A percentile compares a stretch with the other conserved stretches of the same genome.
These are phyloP conservation scores for Rosa lucieae DNA, from an alignment of 306 rosid genomes.

Conservation along the genomic window DNA sequence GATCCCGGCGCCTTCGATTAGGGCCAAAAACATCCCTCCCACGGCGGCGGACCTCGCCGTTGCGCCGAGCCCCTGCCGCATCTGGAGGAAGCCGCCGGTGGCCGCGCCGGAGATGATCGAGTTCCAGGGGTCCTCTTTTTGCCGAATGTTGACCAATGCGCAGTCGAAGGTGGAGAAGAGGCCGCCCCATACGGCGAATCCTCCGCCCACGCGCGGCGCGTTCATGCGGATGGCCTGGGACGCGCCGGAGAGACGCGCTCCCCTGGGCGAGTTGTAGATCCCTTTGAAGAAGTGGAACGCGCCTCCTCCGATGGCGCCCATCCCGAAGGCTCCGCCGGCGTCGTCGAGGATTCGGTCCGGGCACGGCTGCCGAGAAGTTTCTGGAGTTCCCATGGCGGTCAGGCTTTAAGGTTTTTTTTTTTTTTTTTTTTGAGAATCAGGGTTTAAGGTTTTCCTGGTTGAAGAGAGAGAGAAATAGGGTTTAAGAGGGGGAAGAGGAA, in stretches of 20 bases:
- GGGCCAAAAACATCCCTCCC: constrained; percentile 68
- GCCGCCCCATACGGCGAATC: constrained; percentile 94
- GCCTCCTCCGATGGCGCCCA: constrained; percentile 93
- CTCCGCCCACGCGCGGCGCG: constrained; percentile 80
- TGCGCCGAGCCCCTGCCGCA: constrained; percentile 71
- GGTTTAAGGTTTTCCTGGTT: background rate
- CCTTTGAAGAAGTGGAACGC: constrained; percentile 85
- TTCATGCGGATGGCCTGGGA: constrained; percentile 81
- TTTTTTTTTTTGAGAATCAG: no score
- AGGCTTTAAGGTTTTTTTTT: no score
- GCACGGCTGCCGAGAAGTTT: constrained; percentile 79
- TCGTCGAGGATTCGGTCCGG: constrained; percentile 89
- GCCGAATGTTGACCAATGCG: constrained; percentile 76
- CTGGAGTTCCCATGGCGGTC: constrained; percentile 75
- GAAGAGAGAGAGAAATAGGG: background rate
- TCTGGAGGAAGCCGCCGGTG: constrained; percentile 79
- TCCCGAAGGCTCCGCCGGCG: constrained; percentile 88
- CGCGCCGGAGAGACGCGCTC: constrained; percentile 63
- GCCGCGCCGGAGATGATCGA: constrained; percentile 84
- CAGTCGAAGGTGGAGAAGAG: constrained; percentile 86
- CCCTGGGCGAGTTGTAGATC: constrained; percentile 67
- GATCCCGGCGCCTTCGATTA: constrained; percentile 90
- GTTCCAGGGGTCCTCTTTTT: constrained; percentile 96
- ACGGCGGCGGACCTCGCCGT: constrained; percentile 52
- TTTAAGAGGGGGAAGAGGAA: background rate